Conservation (phyloP, 331 rosid species). For the Pyracantha coccinea region DNA sequence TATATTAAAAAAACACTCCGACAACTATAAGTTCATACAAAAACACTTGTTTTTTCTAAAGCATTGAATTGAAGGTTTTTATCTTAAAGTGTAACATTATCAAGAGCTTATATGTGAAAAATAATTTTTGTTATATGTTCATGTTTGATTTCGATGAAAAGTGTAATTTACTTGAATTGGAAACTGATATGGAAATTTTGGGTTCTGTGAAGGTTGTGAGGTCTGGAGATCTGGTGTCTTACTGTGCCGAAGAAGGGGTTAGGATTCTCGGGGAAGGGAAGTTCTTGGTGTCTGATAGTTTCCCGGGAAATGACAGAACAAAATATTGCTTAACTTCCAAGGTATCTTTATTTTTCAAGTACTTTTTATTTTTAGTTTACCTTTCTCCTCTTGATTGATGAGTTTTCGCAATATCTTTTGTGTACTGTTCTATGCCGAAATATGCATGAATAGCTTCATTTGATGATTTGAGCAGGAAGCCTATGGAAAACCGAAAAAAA, state of each 20-base stretch:
- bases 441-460: no score
- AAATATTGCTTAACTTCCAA: slow-evolving; percentile 97
- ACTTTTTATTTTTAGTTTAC: neutral
- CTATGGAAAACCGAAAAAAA: no score
- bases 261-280: slow-evolving; percentile 97
- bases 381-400: neutral
- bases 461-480: no score
- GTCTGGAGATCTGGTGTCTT: slow-evolving; percentile 93
- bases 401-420: neutral
- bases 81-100: neutral
- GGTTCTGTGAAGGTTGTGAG: slow-evolving; percentile 75
- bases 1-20: neutral
- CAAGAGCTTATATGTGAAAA: neutral
- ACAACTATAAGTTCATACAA: neutral
- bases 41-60: neutral
- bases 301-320: slow-evolving; percentile 97
- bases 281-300: slow-evolving; percentile 92
- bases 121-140: no score
- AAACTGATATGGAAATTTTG: slow-evolving; percentile 1
- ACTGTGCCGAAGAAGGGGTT: slow-evolving; percentile 91
- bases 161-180: no score
- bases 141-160: no score
- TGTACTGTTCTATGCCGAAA: no score
- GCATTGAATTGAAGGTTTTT: neutral
- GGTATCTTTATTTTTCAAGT: slow-evolving; percentile 34